phyloP scores from a whole-genome alignment of 2,329 filamentous ascomycete genomes.

The Alternaria brassicicola region DNA sequence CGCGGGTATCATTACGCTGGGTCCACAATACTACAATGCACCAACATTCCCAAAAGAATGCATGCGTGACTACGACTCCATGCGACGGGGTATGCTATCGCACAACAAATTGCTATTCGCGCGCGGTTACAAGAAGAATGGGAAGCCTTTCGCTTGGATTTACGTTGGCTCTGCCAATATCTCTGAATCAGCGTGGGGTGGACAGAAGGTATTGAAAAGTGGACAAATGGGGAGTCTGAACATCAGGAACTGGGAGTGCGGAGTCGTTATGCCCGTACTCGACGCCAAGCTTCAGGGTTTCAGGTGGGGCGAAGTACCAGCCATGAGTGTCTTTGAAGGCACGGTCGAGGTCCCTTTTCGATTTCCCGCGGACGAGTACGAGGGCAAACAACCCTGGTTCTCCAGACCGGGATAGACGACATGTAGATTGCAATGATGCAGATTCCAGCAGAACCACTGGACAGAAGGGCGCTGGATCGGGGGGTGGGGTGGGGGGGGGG shows the following conservation, averaged over 20 bases:
- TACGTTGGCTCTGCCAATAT: constrained; percentile 93
- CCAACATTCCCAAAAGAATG: constrained; percentile 72
- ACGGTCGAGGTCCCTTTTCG: constrained; percentile 69
- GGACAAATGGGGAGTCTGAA: constrained; percentile 75
- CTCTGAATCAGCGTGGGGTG: constrained; percentile 93
- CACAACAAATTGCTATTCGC: constrained; percentile 75
- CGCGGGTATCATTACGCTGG: constrained; percentile 84
- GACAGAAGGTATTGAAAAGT: constrained; percentile 70
- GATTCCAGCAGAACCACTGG: background rate
- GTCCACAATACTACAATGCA: constrained; percentile 72
- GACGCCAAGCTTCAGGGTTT: constrained; percentile 21
- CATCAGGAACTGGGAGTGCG: constrained; percentile 90
- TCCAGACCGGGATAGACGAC: constrained; percentile 31
- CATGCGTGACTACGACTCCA: constrained; percentile 77
- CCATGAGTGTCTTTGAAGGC: constrained; percentile 59
- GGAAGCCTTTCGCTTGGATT: constrained; percentile 66
- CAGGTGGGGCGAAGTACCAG: constrained; percentile 27
- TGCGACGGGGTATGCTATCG: constrained; percentile 74
- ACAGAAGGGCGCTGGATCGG: background rate
- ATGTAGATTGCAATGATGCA: background rate
- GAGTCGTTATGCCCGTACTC: constrained; percentile 73
- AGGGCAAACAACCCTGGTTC: constrained; percentile 54
- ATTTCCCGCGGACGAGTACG: constrained; percentile 62
- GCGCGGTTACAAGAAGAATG: constrained; percentile 39
- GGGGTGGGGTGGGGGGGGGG: too few species aligned